Evolutionary conservation across 2,329 filamentous ascomycete genomes (phyloP), one percentile per base, ranked within the genome.

Genomic region (Diplodia mutila): DNA sequence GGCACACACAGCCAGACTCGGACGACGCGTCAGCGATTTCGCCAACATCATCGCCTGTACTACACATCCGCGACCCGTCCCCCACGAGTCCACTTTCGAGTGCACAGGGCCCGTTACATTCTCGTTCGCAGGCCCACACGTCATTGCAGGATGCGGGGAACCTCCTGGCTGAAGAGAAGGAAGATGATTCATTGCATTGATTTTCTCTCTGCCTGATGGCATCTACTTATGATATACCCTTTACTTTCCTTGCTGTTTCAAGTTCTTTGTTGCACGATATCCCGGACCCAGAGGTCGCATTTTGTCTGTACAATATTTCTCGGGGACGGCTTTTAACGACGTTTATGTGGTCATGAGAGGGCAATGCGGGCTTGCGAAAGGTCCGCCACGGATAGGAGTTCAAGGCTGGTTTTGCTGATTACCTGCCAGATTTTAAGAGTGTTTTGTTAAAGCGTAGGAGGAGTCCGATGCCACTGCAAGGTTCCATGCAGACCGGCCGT

Each of bases 231-330:
- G 25, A 16, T 63, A 63, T 51, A 63, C 59, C 59, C 46, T 29
- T 11, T 46, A n/a, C 21, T 46, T 46, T n/a, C 27, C 29, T 61
- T 61, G 12, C 2, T 23, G n/a, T 42, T 63, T 25, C 9, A 25
- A 4, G 37, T 63, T 63, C 23, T 11, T 25, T 51, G 18, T 29
- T 29, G 42, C 46, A 37, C 27, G 42, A 51, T 25, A 63, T 63
- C 27, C 46, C 27, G 32, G 12, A 18, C 14, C 32, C 25, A 3
- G n/a, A 51, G 29, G 12, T 27, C 55, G 37, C 27, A 39, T 57
- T 37, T 39, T 25, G 21, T n/a, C n/a, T 63, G 59, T 63, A 63
- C 8, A 32, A 63, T 63, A 63, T 25, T 18, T 51, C 21, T n/a
- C 25, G 29, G 14, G 5, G 11, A n/a, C 14, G n/a, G 46, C 46